Percentiles rank a stretch among this genome's conserved stretches.
These are phyloP conservation scores for Aphanomyces euteiches DNA, from an alignment of 352 stramenopile species.

Conservation along the genomic window DNA sequence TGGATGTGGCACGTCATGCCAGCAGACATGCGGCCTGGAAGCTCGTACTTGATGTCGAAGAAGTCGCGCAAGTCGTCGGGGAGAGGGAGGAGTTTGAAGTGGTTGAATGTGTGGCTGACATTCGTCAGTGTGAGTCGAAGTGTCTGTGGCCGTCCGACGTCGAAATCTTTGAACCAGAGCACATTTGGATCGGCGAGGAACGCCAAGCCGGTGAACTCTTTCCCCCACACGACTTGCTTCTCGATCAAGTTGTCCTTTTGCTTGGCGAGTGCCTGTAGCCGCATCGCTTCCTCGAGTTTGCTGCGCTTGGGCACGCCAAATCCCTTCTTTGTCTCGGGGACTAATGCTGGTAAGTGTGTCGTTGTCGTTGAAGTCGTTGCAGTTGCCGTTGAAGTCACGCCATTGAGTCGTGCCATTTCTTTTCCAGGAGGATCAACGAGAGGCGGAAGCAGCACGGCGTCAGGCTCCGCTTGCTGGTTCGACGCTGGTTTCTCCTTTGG, in stretches of 20 bases:
- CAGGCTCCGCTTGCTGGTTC: slow-evolving; percentile 31
- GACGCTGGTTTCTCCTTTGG: slow-evolving; percentile 26
- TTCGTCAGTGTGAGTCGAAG: slow-evolving; percentile 84
- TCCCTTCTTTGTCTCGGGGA: slow-evolving; percentile 33
- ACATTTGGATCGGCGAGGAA: slow-evolving; percentile 75
- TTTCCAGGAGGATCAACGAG: slow-evolving; percentile 31
- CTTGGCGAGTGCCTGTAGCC: slow-evolving; percentile 41
- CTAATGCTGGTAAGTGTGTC: neutral
- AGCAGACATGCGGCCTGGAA: slow-evolving; percentile 86
- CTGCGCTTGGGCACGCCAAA: slow-evolving; percentile 48
- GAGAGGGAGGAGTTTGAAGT: slow-evolving; percentile 82
- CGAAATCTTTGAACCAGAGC: slow-evolving; percentile 90
- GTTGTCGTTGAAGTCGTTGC: slow-evolving; percentile 23
- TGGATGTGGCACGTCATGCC: slow-evolving; percentile 74
- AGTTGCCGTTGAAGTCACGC: slow-evolving; percentile 1
- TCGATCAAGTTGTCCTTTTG: slow-evolving; percentile 60
- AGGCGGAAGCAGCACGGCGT: slow-evolving; percentile 2
- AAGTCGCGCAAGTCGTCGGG: slow-evolving; percentile 68
- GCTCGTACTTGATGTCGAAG: slow-evolving; percentile 86
- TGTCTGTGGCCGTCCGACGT: slow-evolving; percentile 57
- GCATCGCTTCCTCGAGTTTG: slow-evolving; percentile 60
- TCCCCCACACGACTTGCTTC: slow-evolving; percentile 73
- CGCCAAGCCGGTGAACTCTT: slow-evolving; percentile 67
- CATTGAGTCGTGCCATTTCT: slow-evolving; percentile 35
- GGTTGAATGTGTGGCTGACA: slow-evolving; percentile 89